Base-by-base conservation (phyloP, 257 asterid genomes). In the Lantana camara region DNA sequence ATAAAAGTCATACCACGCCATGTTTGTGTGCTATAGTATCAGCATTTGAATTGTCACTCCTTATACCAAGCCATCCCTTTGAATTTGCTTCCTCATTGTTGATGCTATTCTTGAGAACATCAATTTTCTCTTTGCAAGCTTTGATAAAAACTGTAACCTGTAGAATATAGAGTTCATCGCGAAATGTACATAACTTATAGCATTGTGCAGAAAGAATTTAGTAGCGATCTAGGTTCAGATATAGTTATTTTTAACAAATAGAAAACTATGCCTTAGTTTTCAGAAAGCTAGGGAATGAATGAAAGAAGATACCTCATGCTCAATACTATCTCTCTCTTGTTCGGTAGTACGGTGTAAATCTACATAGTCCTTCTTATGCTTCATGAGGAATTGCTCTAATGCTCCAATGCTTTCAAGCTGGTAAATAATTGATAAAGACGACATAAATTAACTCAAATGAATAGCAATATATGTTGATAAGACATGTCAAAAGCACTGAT, bases 101-200 rank as follows among this genome's bases (percentile, higher is more conserved):
- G 74, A 90, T 84, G 77, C 85, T 78, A 66, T 82, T 80, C 70
- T 80, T 79, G 40, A 94, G 90, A 61, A 94, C 84, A 75, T 94
- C 97, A 60, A 94, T 94, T 78, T 86, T 92, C 58, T 94, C 97
- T 82, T 90, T 84, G 82, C 99, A 90, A 19, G 96, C 70, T 83
- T 90, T 94, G 53, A 90, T 82, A 70, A 88, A 94, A 60, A 88
- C 63, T 37, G 91, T 79, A 38, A 94, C 96, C 99, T 94, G 92
- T 76, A 67, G 23, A 75, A 32, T 6, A 53, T 17, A 64, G 37
- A 57, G 57, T 27, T 63, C 40, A 32, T 40, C 40, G 10, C 20
- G 22, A 62, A 15, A 27, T 27, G 32, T 15, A 12, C 9, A 23
- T 10, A 15, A 45, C 12, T 15, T 10, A 52, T 37, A 15, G 42